phyloP scores from a whole-genome alignment of 805 yeast genomes.

The Wickerhamomyces ciferrii region DNA sequence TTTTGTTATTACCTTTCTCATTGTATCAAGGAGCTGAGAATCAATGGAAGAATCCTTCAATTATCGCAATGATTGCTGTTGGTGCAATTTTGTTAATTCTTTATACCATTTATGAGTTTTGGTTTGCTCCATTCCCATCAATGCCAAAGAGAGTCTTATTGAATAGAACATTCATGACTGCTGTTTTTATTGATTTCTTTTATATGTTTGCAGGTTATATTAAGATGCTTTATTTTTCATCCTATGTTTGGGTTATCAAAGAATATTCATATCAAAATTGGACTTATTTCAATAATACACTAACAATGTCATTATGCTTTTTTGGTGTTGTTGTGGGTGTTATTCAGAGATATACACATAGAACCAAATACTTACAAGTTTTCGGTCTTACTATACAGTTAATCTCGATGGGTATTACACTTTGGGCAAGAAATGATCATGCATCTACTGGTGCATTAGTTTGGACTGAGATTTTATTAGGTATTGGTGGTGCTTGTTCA shows the following conservation, averaged over 20 bases:
- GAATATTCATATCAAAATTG: constrained; percentile 28
- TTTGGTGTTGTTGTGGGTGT: constrained; percentile 34
- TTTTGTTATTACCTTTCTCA: constrained; percentile 34
- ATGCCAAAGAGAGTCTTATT: constrained; percentile 30
- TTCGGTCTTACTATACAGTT: constrained; percentile 29
- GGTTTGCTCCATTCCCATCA: constrained; percentile 29
- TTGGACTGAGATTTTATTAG: constrained; percentile 28
- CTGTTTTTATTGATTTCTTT: constrained; percentile 28
- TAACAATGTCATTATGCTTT: constrained; percentile 30
- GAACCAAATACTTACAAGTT: constrained; percentile 31
- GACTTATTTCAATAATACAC: constrained; percentile 32
- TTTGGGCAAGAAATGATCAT: constrained; percentile 21
- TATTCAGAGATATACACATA: constrained; percentile 27
- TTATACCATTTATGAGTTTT: constrained; percentile 31
- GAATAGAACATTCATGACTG: constrained; percentile 32
- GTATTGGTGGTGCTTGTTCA: constrained; percentile 35
- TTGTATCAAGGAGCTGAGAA: constrained; percentile 26
- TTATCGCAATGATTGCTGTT: constrained; percentile 38
- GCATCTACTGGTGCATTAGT: constrained; percentile 20
- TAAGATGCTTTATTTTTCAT: constrained; percentile 26
- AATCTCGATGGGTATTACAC: constrained; percentile 27
- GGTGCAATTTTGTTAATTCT: constrained; percentile 31
- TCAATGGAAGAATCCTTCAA: constrained; percentile 31
- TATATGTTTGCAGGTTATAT: constrained; percentile 26
- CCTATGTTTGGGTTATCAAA: constrained; percentile 27